Evolutionary conservation across 2,329 filamentous ascomycete genomes (phyloP), one percentile per base, ranked within the genome.

Genomic region (Claviceps capensis): DNA sequence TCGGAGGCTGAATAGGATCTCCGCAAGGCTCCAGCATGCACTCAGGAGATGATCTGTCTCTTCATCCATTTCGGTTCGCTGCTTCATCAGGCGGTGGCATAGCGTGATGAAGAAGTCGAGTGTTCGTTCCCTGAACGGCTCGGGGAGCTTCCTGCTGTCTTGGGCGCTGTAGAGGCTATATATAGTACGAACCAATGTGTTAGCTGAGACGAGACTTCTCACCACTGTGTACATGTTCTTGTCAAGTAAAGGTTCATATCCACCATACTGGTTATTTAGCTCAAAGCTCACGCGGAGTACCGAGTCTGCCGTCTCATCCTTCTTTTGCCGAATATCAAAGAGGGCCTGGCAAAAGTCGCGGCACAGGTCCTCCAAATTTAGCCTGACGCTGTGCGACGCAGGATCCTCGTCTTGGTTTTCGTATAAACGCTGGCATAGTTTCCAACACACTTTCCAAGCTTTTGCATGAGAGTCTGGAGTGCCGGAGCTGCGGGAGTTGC

Each of bases 41-140:
- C 84, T 79, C 3, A 96, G 75, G 4, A 96, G 74, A 6, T 86
- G 83, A 64, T 95, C 89, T 0, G 88, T 91, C 61, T 95, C 88
- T 56, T 86, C 83, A 0, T 82, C 83, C 2, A 90, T 67, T 30
- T 87, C 84, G 50, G 80, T 85, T 53, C 87, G 80, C 66, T 95
- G 88, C 66, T 95, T 96, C 89, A 96, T 96, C n/a, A 96, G 70
- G 41, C 91, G 82, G 66, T 96, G 91, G 62, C 91, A 96, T 2
- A 97, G 68, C 0, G 91, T 95, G 58, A 95, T 85, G 62, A 96
- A 96, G 61, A 96, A 96, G 61, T 96, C 91, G 52, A 97, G 68
- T 0, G 91, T 96, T 53, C 90, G 77, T 67, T 96, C 90, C 50
- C 85, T 80, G 64, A 97, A 96, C 0, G 85, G 81, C 61, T 94